Evolutionary conservation across 768 basidiomycete species (phyloP), one percentile per base, ranked within the genome.

Genomic region (Leucosporidium creatinivorum): DNA sequence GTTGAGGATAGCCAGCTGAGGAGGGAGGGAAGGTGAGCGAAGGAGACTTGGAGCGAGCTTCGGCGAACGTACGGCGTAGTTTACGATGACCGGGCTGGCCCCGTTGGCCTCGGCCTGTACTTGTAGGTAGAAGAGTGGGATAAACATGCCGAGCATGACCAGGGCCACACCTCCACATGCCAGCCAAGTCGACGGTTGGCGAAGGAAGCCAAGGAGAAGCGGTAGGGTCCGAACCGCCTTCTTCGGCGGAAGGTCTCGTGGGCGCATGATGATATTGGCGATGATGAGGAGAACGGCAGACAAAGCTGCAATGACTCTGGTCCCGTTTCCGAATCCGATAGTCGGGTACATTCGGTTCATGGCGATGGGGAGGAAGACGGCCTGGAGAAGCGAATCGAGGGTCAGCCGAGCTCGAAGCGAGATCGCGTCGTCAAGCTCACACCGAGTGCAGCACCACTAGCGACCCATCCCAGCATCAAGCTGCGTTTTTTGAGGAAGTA

Each of bases 221-320:
- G 64, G 39, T 19, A 61, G 48, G 6, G 62, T 12, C 12, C 63
- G 56, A 17, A 58, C 44, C 9, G 33, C 23, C 23, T 54, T 12
- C 15, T 63, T 21, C 7, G 49, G 7, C 6, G 58, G 26, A 44
- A 72, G 17, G 30, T 17, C 9, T 25, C 71, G 69, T 2, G 66
- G 67, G 19, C 66, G 63, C 87, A 87, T 26, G 85, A 89, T 76
- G 85, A 85, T 17, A 81, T 85, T 18, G 83, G 86, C 59, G 85
- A 85, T 58, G 84, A 84, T 7, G 39, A 44, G 39, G 39, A 44
- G 39, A 17, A 44, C 8, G 39, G 39, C 39, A 13, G 8, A 10
- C 1, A 58, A 3, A 51, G 25, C 50, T 18, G 18, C 25, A 51
- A 33, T 23, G 1, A 39, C 39, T 39, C 47, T 31, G 18, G 67